Base-by-base conservation (phyloP, 441 rosid species). In the Adansonia gregorii region DNA sequence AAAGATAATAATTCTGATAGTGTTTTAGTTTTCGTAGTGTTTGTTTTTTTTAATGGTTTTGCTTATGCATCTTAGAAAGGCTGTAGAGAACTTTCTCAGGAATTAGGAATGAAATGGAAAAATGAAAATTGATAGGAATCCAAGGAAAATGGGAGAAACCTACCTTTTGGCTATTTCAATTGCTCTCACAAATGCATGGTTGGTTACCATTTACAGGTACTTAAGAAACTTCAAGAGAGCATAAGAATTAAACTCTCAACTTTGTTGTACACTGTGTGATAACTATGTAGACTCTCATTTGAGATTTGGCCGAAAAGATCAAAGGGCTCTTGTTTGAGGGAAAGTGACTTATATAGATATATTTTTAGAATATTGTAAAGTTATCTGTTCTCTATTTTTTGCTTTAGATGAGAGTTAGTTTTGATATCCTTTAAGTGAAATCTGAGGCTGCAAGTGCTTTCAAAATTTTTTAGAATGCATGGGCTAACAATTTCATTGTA, bases 151-250 rank as follows among this genome's bases (percentile, higher is more conserved):
- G n/a, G 15, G 48, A 54, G 46, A 71, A 51, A 31, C 15, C 17
- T 49, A 1, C 6, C 58, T 66, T 66, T 2, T 69, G 6, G 11
- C n/a, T 46, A 19, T 17, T 52, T 22, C 17, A 31, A 31, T 69
- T 49, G 39, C 41, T 49, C 2, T 6, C 2, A 14, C 0, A 49
- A 69, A 49, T 12, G 6, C 43, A 49, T 69, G 41, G 11, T 69
- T 51, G 72, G 22, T 3, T 49, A 6, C 43, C 55, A 6, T 68
- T 68, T 46, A 20, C 39, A 49, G 15, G 14, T 49, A 3, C 9
- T 8, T 14, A 20, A 45, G 54, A 67, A 69, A 7, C 43, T 49
- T 49, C 43, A 49, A 49, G 54, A 67, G 27, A 69, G 73, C 59
- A 0, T 49, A 24, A 67, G 22, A 68, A 24, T 22, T 48, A 27